Percentiles rank a stretch among this genome's conserved stretches.
Evolutionary conservation across 768 basidiomycete genomes (phyloP).

Genomic region (Roridomyces roridus): DNA sequence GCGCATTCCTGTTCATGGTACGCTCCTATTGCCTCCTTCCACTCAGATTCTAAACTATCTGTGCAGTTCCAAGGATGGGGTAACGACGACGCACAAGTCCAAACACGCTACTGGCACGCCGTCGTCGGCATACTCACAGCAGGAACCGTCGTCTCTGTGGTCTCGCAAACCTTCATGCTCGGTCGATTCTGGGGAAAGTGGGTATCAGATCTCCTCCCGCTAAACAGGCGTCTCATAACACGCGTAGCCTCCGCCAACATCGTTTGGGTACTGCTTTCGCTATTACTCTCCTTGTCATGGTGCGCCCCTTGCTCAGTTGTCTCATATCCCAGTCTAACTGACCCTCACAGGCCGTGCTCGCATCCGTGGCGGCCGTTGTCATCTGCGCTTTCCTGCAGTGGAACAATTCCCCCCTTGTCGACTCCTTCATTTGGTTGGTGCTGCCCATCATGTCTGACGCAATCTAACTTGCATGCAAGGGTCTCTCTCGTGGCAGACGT

Average conservation of each 20-base stretch:
- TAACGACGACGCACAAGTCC: slow-evolving; percentile 10
- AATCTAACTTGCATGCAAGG: too few relatives aligned
- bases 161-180: slow-evolving; percentile 9
- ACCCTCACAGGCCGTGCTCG: slow-evolving; percentile 2
- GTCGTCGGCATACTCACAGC: slow-evolving; percentile 9
- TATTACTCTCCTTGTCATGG: slow-evolving; percentile 11
- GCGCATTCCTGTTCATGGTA: slow-evolving; percentile 17
- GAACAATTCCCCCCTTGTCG: not conserved
- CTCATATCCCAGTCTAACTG: not conserved
- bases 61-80: slow-evolving; percentile 17
- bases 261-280: slow-evolving; percentile 21
- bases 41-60: not conserved
- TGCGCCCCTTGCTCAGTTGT: not conserved
- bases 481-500: slow-evolving; percentile 10
- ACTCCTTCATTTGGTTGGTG: slow-evolving; percentile 7
- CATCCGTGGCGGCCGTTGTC: slow-evolving; percentile 11
- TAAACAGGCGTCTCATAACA: not conserved
- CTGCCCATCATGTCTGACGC: too few relatives aligned
- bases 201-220: not conserved
- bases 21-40: not conserved
- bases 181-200: slow-evolving; percentile 24
- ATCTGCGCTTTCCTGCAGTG: slow-evolving; percentile 18
- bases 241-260: slow-evolving; percentile 16
- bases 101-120: slow-evolving; percentile 3
- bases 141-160: not conserved